Evolutionary conservation across 1,284 basidiomycete genomes (phyloP), one percentile per base, ranked within the genome.

Genomic region (Moesziomyces antarcticus): DNA sequence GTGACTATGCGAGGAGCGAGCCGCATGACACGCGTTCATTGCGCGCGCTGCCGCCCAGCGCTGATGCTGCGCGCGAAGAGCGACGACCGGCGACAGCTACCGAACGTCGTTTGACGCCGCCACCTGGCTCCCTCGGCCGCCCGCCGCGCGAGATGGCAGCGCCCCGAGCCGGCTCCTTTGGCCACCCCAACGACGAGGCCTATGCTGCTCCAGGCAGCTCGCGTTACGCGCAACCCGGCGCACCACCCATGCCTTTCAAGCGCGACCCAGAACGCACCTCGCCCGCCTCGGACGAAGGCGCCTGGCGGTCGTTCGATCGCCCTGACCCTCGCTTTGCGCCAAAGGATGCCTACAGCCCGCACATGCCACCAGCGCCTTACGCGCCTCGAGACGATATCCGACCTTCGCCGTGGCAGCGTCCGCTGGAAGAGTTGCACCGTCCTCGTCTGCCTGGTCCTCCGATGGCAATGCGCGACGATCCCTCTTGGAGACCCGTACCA

Each of bases 301-400:
- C 46, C 41, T 68, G 66, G 66, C 66, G 56, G 20, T 51, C 56
- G 3, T 54, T 44, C 41, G 59, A 68, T 13, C 40, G 65, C 22
- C 42, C 54, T 14, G 59, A 55, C 24, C 22, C 59, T n/a, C 66
- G 59, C 30, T 56, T 54, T 30, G 55, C 21, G 41, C 50, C 37
- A 18, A 68, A 68, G n/a, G 65, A 61, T 13, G 5, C 25, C 3
- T 68, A 62, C 55, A 62, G 66, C 21, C 59, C 59, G 16, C 55
- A 41, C 20, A 58, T 58, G 51, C 40, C 25, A 18, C 42, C 54
- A 4, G 47, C 58, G 22, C 27, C 47, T 10, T 57, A 61, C 22
- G 47, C 46, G 16, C 27, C 59, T 10, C 20, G 59, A 30, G 58
- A 68, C 9, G 65, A 68, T 13, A 42, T 21, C 18, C 50, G 58